A percentile compares a stretch with the other conserved stretches of the same genome.
phyloP scores from a whole-genome alignment of 352 stramenopile species.

The Globisporangium splendens region DNA sequence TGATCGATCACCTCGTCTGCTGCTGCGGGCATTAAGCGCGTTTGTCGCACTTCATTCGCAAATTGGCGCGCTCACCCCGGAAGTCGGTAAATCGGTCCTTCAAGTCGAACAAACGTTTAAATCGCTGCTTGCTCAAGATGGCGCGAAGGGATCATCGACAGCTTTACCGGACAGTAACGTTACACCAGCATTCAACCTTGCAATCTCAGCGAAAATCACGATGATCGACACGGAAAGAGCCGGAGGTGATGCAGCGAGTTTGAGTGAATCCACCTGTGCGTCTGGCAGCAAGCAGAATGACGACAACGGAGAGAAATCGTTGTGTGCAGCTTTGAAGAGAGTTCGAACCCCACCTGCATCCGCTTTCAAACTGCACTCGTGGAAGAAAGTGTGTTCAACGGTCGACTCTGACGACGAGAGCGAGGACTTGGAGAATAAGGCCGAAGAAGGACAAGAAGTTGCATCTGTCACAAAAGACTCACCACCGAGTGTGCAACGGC shows the following conservation, averaged over 20 bases:
- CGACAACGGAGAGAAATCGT: background rate
- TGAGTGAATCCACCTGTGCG: too few relatives aligned
- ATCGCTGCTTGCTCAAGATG: conserved; percentile 15
- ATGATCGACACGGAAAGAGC: too few relatives aligned
- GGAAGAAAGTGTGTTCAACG: background rate
- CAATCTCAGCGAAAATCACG: background rate
- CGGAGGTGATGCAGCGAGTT: background rate
- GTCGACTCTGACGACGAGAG: background rate
- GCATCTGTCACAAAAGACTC: background rate
- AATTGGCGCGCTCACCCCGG: conserved; percentile 63
- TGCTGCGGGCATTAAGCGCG: conserved; percentile 51
- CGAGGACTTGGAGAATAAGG: background rate
- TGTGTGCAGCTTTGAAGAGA: background rate
- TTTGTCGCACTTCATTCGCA: conserved; percentile 79
- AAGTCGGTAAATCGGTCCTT: conserved; percentile 61
- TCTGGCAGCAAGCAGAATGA: background rate
- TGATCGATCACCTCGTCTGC: conserved; percentile 33
- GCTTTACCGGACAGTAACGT: too few relatives aligned
- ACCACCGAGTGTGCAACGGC: background rate
- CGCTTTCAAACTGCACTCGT: background rate
- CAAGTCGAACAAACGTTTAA: conserved; percentile 69
- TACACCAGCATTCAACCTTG: background rate
- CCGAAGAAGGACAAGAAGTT: background rate
- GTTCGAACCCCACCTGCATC: conserved; percentile 1
- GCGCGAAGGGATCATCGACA: too few relatives aligned